phyloP scores from a whole-genome alignment of 331 rosid genomes.

The Prunus yedoensis region DNA sequence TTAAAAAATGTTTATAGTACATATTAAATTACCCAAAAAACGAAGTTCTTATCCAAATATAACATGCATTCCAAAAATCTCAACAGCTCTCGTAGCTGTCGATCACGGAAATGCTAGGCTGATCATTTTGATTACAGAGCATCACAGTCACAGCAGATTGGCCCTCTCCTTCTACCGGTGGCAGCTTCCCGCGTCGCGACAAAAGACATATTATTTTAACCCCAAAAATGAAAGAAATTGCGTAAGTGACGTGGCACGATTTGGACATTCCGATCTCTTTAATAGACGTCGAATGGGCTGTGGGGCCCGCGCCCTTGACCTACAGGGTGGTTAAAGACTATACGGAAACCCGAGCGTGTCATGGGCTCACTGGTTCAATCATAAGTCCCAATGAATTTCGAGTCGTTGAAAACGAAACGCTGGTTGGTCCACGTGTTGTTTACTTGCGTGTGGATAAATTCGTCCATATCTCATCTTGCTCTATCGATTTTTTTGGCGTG shows the following conservation, averaged over 20 bases:
- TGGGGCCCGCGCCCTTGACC: background rate
- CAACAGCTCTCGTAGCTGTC: background rate
- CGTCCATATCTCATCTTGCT: slow-evolving; percentile 13
- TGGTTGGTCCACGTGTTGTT: slow-evolving; percentile 33
- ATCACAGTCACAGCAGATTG: background rate
- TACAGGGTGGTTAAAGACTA: background rate
- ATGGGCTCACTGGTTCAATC: background rate
- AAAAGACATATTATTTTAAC: background rate
- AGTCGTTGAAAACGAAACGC: background rate
- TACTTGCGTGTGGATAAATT: background rate
- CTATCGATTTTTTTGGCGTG: background rate
- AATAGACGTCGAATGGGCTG: background rate
- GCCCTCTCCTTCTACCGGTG: background rate
- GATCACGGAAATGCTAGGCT: background rate
- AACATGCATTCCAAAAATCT: background rate
- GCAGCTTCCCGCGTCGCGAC: background rate
- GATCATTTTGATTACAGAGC: background rate
- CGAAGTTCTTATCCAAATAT: background rate
- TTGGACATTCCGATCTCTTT: background rate
- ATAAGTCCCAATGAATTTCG: background rate
- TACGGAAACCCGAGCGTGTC: slow-evolving; percentile 6
- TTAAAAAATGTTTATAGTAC: too few relatives aligned
- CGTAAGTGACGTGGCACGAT: background rate
- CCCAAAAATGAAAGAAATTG: background rate
- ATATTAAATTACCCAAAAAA: too few relatives aligned